Evolutionary conservation across 176 grass and related monocot species (phyloP).

Genomic region (Sorghum bicolor): Sorghum_bicolor_NCBIv3 NC_012871.2:6601501-6602000

Average conservation of each 20-base stretch:
- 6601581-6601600: not conserved
- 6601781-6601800: constrained; percentile 10
- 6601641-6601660: not conserved
- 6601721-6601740: constrained; percentile 18
- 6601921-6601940: constrained; percentile 32
- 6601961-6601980: not conserved
- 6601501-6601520: not conserved
- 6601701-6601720: constrained; percentile 26
- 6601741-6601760: constrained; percentile 34
- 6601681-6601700: not conserved
- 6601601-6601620: not conserved
- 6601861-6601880: not conserved
- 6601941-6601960: constrained; percentile 50
- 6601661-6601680: not conserved
- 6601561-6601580: not conserved
- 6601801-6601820: constrained; percentile 21
- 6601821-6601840: constrained; percentile 24
- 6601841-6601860: not conserved
- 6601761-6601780: constrained; percentile 31
- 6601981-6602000: not conserved
- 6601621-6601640: not conserved
- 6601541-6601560: not conserved
- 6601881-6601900: not conserved
- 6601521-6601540: not conserved
- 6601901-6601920: not conserved